Evolutionary conservation across 1,284 basidiomycete species (phyloP).

Genomic region (Malassezia restricta): DNA sequence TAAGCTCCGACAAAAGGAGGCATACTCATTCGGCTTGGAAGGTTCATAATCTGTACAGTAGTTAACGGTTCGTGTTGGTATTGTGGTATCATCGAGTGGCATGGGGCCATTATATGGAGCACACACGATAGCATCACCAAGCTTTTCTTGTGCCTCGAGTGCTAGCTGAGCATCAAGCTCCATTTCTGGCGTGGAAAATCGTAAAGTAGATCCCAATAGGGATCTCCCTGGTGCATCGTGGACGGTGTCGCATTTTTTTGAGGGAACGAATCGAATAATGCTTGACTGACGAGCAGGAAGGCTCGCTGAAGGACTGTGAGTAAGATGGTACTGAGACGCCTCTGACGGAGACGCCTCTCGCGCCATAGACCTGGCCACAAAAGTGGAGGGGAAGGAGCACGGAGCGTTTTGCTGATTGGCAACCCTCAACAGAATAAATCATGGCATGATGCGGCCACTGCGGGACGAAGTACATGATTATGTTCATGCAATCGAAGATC

Average conservation of each 20-base stretch:
- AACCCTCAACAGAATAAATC: neutral
- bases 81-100: neutral
- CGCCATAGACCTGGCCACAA: too few species aligned
- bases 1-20: slow-evolving; percentile 25
- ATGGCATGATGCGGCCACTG: slow-evolving; percentile 2
- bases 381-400: too few species aligned
- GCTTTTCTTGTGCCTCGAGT: neutral
- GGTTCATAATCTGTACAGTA: slow-evolving; percentile 33
- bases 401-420: too few species aligned
- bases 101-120: neutral
- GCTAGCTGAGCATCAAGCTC: slow-evolving; percentile 14
- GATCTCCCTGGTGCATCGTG: neutral
- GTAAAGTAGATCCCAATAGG: neutral
- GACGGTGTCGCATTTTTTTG: neutral
- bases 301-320: too few species aligned
- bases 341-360: too few species aligned
- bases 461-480: slow-evolving; percentile 1
- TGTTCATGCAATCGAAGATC: neutral
- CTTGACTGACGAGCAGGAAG: too few species aligned
- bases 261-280: slow-evolving; percentile 25
- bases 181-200: slow-evolving; percentile 14
- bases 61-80: neutral
- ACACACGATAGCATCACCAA: neutral
- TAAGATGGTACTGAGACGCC: too few species aligned
- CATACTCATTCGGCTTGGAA: slow-evolving; percentile 34